Evolutionary conservation across 2,329 filamentous ascomycete species (phyloP).

Genomic region (Cladophialophora psammophila): DNA sequence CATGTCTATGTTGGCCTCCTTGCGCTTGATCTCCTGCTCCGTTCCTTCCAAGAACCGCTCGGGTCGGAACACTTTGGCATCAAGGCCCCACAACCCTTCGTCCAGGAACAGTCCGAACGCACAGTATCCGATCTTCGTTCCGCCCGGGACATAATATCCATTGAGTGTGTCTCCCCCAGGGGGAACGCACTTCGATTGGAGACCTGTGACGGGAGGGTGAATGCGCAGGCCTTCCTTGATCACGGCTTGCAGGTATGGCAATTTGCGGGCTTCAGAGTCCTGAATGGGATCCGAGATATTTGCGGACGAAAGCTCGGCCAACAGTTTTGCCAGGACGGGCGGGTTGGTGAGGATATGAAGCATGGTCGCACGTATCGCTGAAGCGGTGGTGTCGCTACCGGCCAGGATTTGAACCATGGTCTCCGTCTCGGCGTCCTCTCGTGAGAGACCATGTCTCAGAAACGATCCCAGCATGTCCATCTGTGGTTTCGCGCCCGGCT

Average conservation of each 20-base stretch:
- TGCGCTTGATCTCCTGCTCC: constrained; percentile 46
- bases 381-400: constrained; percentile 58
- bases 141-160: constrained; percentile 55
- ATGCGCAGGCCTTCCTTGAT: constrained; percentile 60
- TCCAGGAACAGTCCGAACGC: constrained; percentile 53
- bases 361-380: constrained; percentile 28
- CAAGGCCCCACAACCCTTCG: constrained; percentile 48
- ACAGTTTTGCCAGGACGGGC: constrained; percentile 46
- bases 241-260: constrained; percentile 60
- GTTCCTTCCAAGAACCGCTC: constrained; percentile 58
- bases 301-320: constrained; percentile 45
- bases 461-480: constrained; percentile 46
- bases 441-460: constrained; percentile 40
- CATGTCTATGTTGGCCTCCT: constrained; percentile 52
- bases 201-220: constrained; percentile 53
- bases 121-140: constrained; percentile 56
- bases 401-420: constrained; percentile 39
- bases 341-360: constrained; percentile 30
- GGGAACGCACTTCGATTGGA: constrained; percentile 49
- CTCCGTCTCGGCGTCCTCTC: constrained; percentile 31
- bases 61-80: constrained; percentile 56
- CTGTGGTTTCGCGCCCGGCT: constrained; percentile 25
- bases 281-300: constrained; percentile 42
- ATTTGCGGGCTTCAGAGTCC: constrained; percentile 49
- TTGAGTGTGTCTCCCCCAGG: constrained; percentile 50